A percentile compares a stretch with the other conserved stretches of the same genome.
phyloP scores from a whole-genome alignment of 169 alveolate genomes.

The Fabrea salina region DNA sequence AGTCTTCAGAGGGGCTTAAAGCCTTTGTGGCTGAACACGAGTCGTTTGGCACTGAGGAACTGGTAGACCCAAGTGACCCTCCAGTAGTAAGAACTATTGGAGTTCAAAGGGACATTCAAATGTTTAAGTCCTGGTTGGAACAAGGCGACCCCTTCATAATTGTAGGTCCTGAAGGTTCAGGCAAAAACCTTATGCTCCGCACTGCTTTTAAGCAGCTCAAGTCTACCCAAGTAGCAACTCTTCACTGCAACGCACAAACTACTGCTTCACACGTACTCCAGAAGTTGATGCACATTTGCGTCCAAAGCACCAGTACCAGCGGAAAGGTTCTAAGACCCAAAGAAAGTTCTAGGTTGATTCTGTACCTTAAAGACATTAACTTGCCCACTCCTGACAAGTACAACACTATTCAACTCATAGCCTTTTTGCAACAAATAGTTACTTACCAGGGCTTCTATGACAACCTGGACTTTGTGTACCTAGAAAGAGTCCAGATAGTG shows the following conservation, averaged over 20 bases:
- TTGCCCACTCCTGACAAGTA: slow-evolving; percentile 92
- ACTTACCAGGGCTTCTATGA: slow-evolving; percentile 90
- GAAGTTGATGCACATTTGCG: slow-evolving; percentile 87
- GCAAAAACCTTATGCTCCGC: slow-evolving; percentile 83
- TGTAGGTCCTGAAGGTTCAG: slow-evolving; percentile 93
- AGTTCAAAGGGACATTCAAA: slow-evolving; percentile 66
- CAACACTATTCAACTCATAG: slow-evolving; percentile 85
- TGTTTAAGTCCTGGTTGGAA: slow-evolving; percentile 77
- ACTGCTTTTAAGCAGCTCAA: slow-evolving; percentile 67
- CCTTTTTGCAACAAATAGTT: slow-evolving; percentile 84
- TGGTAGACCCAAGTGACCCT: slow-evolving; percentile 62
- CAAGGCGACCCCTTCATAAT: slow-evolving; percentile 85
- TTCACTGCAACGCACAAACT: slow-evolving; percentile 90
- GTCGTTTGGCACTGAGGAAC: slow-evolving; percentile 56
- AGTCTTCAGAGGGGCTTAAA: slow-evolving; percentile 33
- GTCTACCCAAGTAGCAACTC: slow-evolving; percentile 80
- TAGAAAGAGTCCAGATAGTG: slow-evolving; percentile 88
- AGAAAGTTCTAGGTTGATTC: slow-evolving; percentile 80
- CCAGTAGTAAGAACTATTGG: slow-evolving; percentile 77
- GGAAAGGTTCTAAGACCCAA: slow-evolving; percentile 90
- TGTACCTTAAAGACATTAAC: slow-evolving; percentile 89
- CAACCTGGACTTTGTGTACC: slow-evolving; percentile 84
- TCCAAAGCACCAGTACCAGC: slow-evolving; percentile 76
- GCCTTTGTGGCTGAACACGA: slow-evolving; percentile 43
- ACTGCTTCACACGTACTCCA: slow-evolving; percentile 85